These are phyloP conservation scores for Sordariomycetes sp. DNA, from an alignment of 2,329 filamentous ascomycete genomes.

Conservation along the genomic window DNA sequence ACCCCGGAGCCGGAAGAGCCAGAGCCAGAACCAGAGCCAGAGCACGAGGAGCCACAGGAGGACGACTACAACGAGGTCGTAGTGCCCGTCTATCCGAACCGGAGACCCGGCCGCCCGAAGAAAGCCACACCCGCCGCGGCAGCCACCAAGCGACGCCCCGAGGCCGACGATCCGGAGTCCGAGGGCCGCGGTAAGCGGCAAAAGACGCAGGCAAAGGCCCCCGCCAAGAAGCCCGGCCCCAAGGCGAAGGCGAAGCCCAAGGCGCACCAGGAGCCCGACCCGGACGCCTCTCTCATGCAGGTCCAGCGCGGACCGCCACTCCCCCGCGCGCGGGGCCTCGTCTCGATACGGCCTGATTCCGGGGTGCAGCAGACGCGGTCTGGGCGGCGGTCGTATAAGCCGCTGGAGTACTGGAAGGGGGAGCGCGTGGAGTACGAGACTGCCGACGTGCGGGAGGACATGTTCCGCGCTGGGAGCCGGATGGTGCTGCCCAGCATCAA, in stretches of 20 bases:
- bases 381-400: constrained; percentile 64
- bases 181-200: constrained; percentile 7
- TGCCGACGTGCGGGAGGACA: constrained; percentile 33
- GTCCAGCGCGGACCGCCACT: constrained; percentile 41
- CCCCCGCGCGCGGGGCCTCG: constrained; percentile 38
- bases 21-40: constrained; percentile 5
- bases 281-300: constrained; percentile 31
- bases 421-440: not conserved
- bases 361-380: constrained; percentile 52
- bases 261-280: constrained; percentile 16
- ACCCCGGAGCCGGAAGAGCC: not conserved
- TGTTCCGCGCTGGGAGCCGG: constrained; percentile 20
- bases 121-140: constrained; percentile 8
- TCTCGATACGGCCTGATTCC: constrained; percentile 33
- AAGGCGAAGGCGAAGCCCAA: constrained; percentile 14
- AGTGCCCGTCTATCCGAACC: constrained; percentile 4
- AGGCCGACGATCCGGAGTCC: constrained; percentile 6
- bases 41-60: constrained; percentile 2
- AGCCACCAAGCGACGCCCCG: constrained; percentile 9
- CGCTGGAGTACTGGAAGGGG: constrained; percentile 72
- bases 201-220: constrained; percentile 6
- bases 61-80: not conserved
- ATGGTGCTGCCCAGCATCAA: constrained; percentile 60
- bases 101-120: constrained; percentile 12
- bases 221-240: constrained; percentile 5